Evolutionary conservation across 805 yeast species (phyloP).

Genomic region (Candida easanensis): DNA sequence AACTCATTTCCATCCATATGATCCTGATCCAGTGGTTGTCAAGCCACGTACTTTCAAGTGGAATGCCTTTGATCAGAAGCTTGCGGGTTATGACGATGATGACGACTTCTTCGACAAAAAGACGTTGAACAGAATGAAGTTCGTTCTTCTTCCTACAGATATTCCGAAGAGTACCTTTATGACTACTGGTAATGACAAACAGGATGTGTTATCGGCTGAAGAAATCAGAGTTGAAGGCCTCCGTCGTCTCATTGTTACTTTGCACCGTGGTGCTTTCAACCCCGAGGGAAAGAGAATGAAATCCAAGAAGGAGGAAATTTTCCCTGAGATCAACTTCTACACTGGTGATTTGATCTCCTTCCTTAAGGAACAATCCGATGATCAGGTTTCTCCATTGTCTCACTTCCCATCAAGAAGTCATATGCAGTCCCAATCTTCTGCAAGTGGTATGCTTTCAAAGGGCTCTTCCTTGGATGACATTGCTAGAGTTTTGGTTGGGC

Average conservation of each 20-base stretch:
- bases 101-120: slow-evolving; percentile 55
- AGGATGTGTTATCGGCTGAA: slow-evolving; percentile 71
- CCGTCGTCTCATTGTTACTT: slow-evolving; percentile 57
- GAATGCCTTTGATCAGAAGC: slow-evolving; percentile 85
- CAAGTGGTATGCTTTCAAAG: slow-evolving; percentile 40
- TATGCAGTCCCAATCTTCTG: not conserved
- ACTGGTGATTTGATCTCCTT: slow-evolving; percentile 80
- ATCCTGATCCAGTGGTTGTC: slow-evolving; percentile 51
- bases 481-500: slow-evolving; percentile 64
- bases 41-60: slow-evolving; percentile 66
- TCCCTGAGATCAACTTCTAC: slow-evolving; percentile 79
- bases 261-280: slow-evolving; percentile 55
- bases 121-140: slow-evolving; percentile 62
- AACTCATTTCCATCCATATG: slow-evolving; percentile 55
- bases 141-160: slow-evolving; percentile 81
- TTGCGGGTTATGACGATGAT: slow-evolving; percentile 90
- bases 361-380: slow-evolving; percentile 41
- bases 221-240: slow-evolving; percentile 93
- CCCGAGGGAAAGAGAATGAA: slow-evolving; percentile 38
- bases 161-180: slow-evolving; percentile 49
- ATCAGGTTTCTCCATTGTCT: slow-evolving; percentile 28
- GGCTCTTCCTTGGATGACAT: slow-evolving; percentile 49
- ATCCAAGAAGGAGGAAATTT: slow-evolving; percentile 41
- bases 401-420: slow-evolving; percentile 13
- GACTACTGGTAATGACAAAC: slow-evolving; percentile 37